Conservation (phyloP, 768 basidiomycete species). For the Collybiopsis luxurians region DNA sequence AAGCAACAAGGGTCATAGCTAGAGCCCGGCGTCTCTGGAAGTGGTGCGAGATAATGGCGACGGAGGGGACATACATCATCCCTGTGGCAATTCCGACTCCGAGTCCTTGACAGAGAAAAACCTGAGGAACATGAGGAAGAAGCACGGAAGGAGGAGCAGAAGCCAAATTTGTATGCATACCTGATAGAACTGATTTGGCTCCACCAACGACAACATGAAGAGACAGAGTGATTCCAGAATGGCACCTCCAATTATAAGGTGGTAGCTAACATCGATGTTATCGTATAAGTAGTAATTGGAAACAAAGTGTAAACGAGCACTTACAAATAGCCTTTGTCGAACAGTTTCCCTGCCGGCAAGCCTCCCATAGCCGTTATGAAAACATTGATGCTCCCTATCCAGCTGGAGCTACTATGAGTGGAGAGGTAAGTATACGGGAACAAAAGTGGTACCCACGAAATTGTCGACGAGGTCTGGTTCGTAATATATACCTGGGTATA, state of each 20-base stretch:
- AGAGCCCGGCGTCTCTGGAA: constrained; percentile 45
- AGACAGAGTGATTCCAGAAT: constrained; percentile 19
- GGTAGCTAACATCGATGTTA: not conserved
- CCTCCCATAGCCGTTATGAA: constrained; percentile 41
- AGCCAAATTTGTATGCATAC: not conserved
- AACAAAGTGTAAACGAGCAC: constrained; percentile 7
- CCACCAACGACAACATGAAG: constrained; percentile 50
- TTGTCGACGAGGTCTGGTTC: constrained; percentile 31
- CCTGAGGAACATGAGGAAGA: constrained; percentile 12
- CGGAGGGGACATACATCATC: constrained; percentile 49
- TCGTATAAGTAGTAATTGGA: not conserved
- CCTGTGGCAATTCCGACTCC: constrained; percentile 57
- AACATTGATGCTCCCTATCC: constrained; percentile 35
- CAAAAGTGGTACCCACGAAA: constrained; percentile 26
- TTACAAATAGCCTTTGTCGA: constrained; percentile 47
- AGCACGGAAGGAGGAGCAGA: no score
- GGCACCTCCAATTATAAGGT: not conserved
- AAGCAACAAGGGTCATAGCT: constrained; percentile 55
- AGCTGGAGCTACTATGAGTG: constrained; percentile 3
- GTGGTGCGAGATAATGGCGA: constrained; percentile 51
- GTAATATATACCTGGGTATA: constrained; percentile 35
- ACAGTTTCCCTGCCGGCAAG: constrained; percentile 38
- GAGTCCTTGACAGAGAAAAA: constrained; percentile 53
- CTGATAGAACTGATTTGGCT: constrained; percentile 49
- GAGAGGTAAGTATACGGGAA: not conserved